These are phyloP conservation scores for Phialocephala sp. DNA, from an alignment of 2,329 filamentous ascomycete species.

Conservation along the genomic window DNA sequence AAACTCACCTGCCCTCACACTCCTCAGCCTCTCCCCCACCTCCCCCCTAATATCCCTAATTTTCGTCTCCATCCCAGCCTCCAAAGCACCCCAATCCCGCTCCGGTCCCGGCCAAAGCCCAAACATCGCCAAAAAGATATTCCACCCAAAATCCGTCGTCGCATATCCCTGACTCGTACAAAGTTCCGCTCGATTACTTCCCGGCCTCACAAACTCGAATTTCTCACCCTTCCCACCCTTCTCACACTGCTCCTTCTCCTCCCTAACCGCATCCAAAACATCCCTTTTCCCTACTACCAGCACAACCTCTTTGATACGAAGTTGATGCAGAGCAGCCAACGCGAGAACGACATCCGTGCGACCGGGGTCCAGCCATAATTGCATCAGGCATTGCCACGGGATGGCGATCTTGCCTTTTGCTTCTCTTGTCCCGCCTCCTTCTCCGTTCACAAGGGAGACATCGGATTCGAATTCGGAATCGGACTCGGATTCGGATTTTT, in stretches of 20 bases:
- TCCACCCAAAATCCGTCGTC: neutral
- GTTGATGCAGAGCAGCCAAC: neutral
- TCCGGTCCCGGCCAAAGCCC: neutral
- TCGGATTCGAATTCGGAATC: too few species aligned
- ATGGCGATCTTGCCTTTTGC: neutral
- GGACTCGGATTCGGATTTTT: too few species aligned
- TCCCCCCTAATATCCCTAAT: neutral
- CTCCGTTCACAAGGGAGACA: too few species aligned
- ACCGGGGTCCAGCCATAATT: neutral
- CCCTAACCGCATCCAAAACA: neutral
- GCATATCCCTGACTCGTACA: neutral
- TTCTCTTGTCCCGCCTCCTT: neutral
- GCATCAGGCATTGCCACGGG: neutral
- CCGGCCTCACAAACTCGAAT: neutral
- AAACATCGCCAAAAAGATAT: neutral
- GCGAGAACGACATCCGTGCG: neutral
- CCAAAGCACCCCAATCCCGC: neutral
- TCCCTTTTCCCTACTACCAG: neutral
- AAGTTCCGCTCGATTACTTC: neutral
- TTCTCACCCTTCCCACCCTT: neutral
- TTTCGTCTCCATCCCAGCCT: neutral
- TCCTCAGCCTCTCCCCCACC: neutral
- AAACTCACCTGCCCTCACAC: neutral
- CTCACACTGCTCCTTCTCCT: neutral
- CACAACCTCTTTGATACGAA: neutral